Conservation (phyloP, 2,329 filamentous ascomycete genomes). For the Cryphonectria parasitica region DNA sequence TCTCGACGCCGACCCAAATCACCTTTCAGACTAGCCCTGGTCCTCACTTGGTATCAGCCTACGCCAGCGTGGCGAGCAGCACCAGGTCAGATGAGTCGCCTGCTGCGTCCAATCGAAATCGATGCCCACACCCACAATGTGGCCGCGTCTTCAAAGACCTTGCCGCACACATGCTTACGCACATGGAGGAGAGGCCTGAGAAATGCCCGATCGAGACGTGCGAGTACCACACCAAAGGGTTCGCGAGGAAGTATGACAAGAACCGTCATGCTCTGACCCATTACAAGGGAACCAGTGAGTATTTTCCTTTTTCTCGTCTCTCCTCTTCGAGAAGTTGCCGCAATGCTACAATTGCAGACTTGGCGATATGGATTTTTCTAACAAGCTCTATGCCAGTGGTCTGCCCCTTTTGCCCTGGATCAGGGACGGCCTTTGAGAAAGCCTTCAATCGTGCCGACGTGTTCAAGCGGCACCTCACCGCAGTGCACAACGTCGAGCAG, state of each 20-base stretch:
- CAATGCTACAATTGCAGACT: neutral
- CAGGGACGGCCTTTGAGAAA: conserved; percentile 86
- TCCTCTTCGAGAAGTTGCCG: neutral
- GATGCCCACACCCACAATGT: conserved; percentile 61
- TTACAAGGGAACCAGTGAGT: conserved; percentile 77
- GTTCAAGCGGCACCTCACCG: conserved; percentile 93
- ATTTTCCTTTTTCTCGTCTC: neutral
- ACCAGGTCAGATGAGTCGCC: conserved; percentile 38
- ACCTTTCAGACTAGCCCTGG: conserved; percentile 29
- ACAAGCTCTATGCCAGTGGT: conserved; percentile 64
- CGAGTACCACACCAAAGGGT: conserved; percentile 92
- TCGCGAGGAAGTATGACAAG: conserved; percentile 97
- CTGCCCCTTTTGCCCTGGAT: conserved; percentile 92
- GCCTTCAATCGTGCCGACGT: conserved; percentile 96
- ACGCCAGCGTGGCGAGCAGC: conserved; percentile 28
- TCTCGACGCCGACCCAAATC: conserved; percentile 18
- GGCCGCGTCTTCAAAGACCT: conserved; percentile 66
- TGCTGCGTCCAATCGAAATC: conserved; percentile 47
- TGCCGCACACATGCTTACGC: conserved; percentile 93
- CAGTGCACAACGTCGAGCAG: conserved; percentile 92
- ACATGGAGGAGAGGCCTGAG: conserved; percentile 89
- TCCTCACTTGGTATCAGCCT: conserved; percentile 13
- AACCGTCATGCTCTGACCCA: conserved; percentile 95
- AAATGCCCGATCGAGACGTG: conserved; percentile 94
- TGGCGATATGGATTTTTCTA: neutral